Percentiles rank a stretch among this genome's conserved stretches.
phyloP scores from a whole-genome alignment of 306 rosid genomes.

The Pueraria montana region DNA sequence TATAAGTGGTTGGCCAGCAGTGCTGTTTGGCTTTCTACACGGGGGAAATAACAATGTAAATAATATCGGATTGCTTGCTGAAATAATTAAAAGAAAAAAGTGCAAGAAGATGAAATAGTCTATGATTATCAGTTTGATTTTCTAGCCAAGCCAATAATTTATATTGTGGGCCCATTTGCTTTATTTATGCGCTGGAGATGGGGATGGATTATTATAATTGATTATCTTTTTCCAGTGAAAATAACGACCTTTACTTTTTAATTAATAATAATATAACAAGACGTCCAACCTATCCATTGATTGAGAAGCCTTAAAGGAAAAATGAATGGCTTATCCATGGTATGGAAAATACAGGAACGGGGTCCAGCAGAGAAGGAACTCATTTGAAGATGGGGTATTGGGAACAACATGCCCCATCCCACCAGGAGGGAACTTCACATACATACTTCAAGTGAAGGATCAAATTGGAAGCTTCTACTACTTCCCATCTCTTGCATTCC shows the following conservation, averaged over 20 bases:
- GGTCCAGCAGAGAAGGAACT: slow-evolving; percentile 89
- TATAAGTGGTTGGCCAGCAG: neutral
- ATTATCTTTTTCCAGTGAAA: neutral
- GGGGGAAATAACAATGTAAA: neutral
- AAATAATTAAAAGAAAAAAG: neutral
- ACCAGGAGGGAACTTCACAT: slow-evolving; percentile 87
- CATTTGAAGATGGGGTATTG: slow-evolving; percentile 84
- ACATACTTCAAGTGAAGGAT: slow-evolving; percentile 97
- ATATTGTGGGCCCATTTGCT: slow-evolving; percentile 31
- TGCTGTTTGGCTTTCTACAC: slow-evolving; percentile 16
- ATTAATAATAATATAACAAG: neutral
- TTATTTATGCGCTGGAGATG: slow-evolving; percentile 36
- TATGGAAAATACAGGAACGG: no score
- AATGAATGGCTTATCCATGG: no score
- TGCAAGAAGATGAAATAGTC: neutral
- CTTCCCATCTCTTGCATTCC: slow-evolving; percentile 95
- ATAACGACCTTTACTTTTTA: neutral
- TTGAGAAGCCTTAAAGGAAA: slow-evolving; percentile 16
- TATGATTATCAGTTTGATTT: neutral
- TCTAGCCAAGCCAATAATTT: neutral
- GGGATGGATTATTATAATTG: neutral
- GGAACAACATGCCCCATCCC: slow-evolving; percentile 99
- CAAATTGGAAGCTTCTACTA: slow-evolving; percentile 97
- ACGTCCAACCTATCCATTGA: neutral
- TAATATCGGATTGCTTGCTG: neutral